Evolutionary conservation across 768 basidiomycete genomes (phyloP).

Genomic region (Fibroporia radiculosa): DNA sequence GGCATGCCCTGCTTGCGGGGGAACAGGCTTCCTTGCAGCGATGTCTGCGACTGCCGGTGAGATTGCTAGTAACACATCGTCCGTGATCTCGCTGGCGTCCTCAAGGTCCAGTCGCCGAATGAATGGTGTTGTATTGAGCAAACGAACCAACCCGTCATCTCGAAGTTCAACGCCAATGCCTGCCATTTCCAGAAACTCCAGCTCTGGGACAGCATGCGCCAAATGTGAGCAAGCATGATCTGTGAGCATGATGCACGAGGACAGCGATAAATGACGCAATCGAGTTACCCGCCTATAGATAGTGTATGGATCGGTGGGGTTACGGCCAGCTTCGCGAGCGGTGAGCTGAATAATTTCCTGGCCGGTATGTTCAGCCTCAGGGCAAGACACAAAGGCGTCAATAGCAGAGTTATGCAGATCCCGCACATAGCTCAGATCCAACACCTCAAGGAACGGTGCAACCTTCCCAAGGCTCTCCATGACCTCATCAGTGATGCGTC

Average conservation of each 20-base stretch:
- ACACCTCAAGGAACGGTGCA: constrained; percentile 64
- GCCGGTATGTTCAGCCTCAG: constrained; percentile 28
- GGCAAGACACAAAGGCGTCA: constrained; percentile 61
- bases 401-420: constrained; percentile 69
- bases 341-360: constrained; percentile 44
- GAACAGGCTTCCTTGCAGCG: constrained; percentile 13
- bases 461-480: constrained; percentile 62
- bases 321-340: constrained; percentile 59
- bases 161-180: constrained; percentile 62
- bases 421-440: constrained; percentile 71
- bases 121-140: constrained; percentile 61
- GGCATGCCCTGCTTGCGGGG: constrained; percentile 49
- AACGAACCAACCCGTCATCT: constrained; percentile 64
- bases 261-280: constrained; percentile 68
- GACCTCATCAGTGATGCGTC: constrained; percentile 47
- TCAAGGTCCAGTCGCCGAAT: constrained; percentile 82
- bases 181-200: constrained; percentile 76
- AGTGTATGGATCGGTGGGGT: constrained; percentile 37
- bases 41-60: constrained; percentile 10
- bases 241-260: constrained; percentile 62
- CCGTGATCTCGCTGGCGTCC: constrained; percentile 67
- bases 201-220: constrained; percentile 56
- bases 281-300: constrained; percentile 57
- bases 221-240: constrained; percentile 71
- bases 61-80: constrained; percentile 58